Evolutionary conservation across 345 rosid genomes (phyloP).

Genomic region (Eutrema japonicum): DNA sequence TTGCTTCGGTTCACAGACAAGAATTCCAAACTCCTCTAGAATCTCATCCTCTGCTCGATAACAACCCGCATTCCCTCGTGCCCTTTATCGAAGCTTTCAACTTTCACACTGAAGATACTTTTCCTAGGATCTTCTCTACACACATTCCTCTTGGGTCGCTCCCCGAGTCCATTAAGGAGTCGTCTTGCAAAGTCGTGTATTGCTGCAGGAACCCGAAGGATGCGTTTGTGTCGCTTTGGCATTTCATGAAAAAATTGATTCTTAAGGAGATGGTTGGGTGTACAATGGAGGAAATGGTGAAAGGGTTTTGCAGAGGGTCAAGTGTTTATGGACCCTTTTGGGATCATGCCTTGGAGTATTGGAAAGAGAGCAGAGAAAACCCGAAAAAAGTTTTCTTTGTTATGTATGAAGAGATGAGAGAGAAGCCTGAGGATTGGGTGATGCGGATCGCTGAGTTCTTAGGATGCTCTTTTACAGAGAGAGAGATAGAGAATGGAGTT

Average conservation of each 20-base stretch:
- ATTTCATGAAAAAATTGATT: slow-evolving; percentile 50
- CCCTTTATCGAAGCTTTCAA: slow-evolving; percentile 49
- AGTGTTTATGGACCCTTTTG: slow-evolving; percentile 54
- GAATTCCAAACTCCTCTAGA: slow-evolving; percentile 28
- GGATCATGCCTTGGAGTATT: slow-evolving; percentile 59
- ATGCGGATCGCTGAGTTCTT: slow-evolving; percentile 50
- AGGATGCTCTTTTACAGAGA: slow-evolving; percentile 47
- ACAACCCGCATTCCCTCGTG: slow-evolving; percentile 52
- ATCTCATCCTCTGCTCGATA: slow-evolving; percentile 53
- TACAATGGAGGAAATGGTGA: slow-evolving; percentile 51
- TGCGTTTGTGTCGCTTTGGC: slow-evolving; percentile 62
- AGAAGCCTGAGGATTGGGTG: slow-evolving; percentile 37
- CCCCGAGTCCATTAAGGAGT: slow-evolving; percentile 45
- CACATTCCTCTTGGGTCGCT: slow-evolving; percentile 53
- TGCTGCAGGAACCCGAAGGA: slow-evolving; percentile 66
- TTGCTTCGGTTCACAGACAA: slow-evolving; percentile 49
- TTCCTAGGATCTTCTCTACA: slow-evolving; percentile 54
- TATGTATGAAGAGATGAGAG: slow-evolving; percentile 56
- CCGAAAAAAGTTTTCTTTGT: slow-evolving; percentile 50
- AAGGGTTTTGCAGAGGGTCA: slow-evolving; percentile 52
- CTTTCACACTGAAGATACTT: slow-evolving; percentile 34
- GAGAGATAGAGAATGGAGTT: slow-evolving; percentile 42
- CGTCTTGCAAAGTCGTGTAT: slow-evolving; percentile 58
- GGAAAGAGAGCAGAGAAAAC: slow-evolving; percentile 53
- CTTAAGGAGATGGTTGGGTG: slow-evolving; percentile 27